phyloP scores from a whole-genome alignment of 1,139 yeast species.

The Blastobotrys persicus region DNA sequence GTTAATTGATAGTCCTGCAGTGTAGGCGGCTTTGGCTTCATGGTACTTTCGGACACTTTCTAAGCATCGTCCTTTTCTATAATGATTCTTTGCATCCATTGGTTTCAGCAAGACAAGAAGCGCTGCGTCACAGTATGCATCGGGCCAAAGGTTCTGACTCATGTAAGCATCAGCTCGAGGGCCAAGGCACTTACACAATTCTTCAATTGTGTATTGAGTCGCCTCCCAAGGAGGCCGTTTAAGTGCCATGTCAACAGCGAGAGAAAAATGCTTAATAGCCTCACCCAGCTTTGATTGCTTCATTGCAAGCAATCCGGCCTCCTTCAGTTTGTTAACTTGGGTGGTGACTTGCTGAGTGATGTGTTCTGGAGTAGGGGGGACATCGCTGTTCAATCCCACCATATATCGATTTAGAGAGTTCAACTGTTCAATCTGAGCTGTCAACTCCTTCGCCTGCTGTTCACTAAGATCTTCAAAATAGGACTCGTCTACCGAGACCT shows the following conservation, averaged over 20 bases:
- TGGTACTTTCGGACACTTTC: constrained; percentile 65
- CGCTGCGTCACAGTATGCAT: constrained; percentile 81
- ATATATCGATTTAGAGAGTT: constrained; percentile 62
- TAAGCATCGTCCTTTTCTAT: constrained; percentile 77
- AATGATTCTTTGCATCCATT: constrained; percentile 68
- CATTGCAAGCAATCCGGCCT: constrained; percentile 64
- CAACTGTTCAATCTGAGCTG: constrained; percentile 57
- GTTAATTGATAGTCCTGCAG: constrained; percentile 62
- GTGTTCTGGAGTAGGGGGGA: constrained; percentile 63
- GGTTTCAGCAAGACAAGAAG: constrained; percentile 66
- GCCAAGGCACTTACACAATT: constrained; percentile 66
- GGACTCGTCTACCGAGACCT: constrained; percentile 33
- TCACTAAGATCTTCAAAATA: constrained; percentile 19
- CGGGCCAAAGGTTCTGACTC: constrained; percentile 59
- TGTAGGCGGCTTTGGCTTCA: constrained; percentile 72
- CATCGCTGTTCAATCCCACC: constrained; percentile 58
- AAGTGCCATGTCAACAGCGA: constrained; percentile 79
- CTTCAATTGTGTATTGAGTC: constrained; percentile 76
- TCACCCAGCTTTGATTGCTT: constrained; percentile 63
- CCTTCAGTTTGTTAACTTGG: constrained; percentile 71
- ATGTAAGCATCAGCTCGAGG: constrained; percentile 83
- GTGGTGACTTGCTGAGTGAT: constrained; percentile 45
- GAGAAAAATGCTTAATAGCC: constrained; percentile 66
- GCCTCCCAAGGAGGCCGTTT: constrained; percentile 86
- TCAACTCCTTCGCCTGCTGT: constrained; percentile 37